Evolutionary conservation across 2,329 filamentous ascomycete species (phyloP).

Genomic region (Pyricularia pennisetigena): DNA sequence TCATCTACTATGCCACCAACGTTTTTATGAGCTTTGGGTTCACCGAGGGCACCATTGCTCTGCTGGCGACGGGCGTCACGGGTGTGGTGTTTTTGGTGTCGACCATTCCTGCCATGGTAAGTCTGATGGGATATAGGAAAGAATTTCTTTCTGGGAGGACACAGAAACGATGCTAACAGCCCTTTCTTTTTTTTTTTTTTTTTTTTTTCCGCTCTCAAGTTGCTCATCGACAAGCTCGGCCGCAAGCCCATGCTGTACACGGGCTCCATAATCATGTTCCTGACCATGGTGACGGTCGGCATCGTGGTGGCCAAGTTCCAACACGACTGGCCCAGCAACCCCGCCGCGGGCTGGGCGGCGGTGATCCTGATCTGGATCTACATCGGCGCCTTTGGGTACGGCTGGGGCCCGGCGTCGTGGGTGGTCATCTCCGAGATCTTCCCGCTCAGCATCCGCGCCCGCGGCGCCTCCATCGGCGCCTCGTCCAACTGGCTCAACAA

Average conservation of each 20-base stretch:
- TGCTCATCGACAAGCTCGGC: slow-evolving; percentile 9
- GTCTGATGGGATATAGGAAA: neutral
- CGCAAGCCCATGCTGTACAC: slow-evolving; percentile 13
- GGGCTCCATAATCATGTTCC: slow-evolving; percentile 2
- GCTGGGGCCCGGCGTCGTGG: slow-evolving; percentile 12
- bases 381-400: slow-evolving; percentile 32
- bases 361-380: slow-evolving; percentile 63
- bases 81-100: slow-evolving; percentile 39
- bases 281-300: neutral
- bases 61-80: slow-evolving; percentile 53
- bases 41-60: slow-evolving; percentile 44
- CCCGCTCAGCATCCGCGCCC: slow-evolving; percentile 24
- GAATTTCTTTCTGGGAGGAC: neutral
- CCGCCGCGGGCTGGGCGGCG: slow-evolving; percentile 60
- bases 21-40: slow-evolving; percentile 57
- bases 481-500: slow-evolving; percentile 35
- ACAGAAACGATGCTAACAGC: neutral
- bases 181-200: neutral
- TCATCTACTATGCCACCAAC: slow-evolving; percentile 35
- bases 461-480: slow-evolving; percentile 29
- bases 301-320: slow-evolving; percentile 39
- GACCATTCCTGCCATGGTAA: slow-evolving; percentile 11
- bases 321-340: slow-evolving; percentile 45
- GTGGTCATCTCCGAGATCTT: slow-evolving; percentile 24
- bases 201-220: neutral